These are phyloP conservation scores for Fusarium virguliforme DNA, from an alignment of 2,329 filamentous ascomycete genomes.

Conservation along the genomic window DNA sequence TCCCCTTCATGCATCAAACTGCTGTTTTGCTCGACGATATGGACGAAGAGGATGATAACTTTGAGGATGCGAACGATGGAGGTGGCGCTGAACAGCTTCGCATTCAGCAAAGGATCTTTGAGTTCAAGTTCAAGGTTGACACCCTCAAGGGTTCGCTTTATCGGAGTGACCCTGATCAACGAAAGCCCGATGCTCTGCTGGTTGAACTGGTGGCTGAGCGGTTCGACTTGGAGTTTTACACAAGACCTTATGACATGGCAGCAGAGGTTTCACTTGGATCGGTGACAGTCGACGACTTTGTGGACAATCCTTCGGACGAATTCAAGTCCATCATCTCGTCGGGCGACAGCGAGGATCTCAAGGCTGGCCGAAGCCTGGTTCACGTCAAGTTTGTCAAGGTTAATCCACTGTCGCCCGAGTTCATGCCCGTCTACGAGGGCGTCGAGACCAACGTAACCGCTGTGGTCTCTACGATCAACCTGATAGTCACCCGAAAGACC, in stretches of 20 bases:
- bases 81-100: constrained; percentile 73
- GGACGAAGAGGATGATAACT: constrained; percentile 76
- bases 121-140: constrained; percentile 97
- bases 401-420: constrained; percentile 92
- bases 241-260: constrained; percentile 91
- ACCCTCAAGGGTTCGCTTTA: constrained; percentile 94
- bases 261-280: constrained; percentile 92
- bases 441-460: constrained; percentile 95
- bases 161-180: constrained; percentile 84
- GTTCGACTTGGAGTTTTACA: constrained; percentile 90
- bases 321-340: constrained; percentile 99
- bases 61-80: constrained; percentile 77
- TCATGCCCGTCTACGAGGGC: constrained; percentile 91
- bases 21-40: constrained; percentile 87
- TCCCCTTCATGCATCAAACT: constrained; percentile 81
- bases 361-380: constrained; percentile 85
- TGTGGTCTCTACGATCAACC: constrained; percentile 93
- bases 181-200: constrained; percentile 83
- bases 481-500: constrained; percentile 94
- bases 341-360: constrained; percentile 78
- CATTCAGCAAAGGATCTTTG: constrained; percentile 91
- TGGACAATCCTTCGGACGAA: constrained; percentile 88
- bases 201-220: constrained; percentile 93
- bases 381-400: constrained; percentile 91
- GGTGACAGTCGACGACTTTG: constrained; percentile 93